A percentile compares a stretch with the other conserved stretches of the same genome.
phyloP scores from a whole-genome alignment of 1,284 basidiomycete genomes.

The Austroboletus niveus region DNA sequence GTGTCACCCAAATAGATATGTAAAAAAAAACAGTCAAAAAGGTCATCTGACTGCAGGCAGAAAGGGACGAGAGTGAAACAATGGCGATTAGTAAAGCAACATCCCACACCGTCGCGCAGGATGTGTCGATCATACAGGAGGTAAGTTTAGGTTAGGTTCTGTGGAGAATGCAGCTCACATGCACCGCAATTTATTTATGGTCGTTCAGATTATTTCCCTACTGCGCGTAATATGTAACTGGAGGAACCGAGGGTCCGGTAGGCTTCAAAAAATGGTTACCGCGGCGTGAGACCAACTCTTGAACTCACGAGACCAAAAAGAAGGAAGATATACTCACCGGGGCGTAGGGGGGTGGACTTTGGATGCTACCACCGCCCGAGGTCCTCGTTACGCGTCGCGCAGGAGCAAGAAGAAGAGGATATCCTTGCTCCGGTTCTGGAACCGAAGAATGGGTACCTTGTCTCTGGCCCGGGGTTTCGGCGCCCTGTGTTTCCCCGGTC shows the following conservation, averaged over 20 bases:
- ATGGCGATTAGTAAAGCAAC: slow-evolving; percentile 2
- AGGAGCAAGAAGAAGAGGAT: not conserved
- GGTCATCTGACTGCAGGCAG: not conserved
- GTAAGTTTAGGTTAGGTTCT: slow-evolving; percentile 4
- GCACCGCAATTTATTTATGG: not conserved
- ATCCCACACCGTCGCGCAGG: slow-evolving; percentile 4
- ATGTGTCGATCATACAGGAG: not conserved
- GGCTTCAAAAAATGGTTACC: slow-evolving; percentile 5
- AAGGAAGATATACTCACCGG: slow-evolving; percentile 15
- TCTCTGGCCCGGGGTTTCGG: not conserved
- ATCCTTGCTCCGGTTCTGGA: not conserved
- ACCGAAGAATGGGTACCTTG: not conserved
- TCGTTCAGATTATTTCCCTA: not conserved
- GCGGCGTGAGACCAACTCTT: not conserved
- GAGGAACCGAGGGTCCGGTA: slow-evolving; percentile 1
- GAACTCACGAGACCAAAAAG: not conserved
- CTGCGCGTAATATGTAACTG: slow-evolving; percentile 1
- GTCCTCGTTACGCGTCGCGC: not conserved
- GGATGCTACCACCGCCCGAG: not conserved
- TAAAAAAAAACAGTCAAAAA: not conserved
- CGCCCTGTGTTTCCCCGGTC: not conserved
- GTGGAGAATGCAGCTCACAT: slow-evolving; percentile 1
- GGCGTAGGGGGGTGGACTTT: slow-evolving; percentile 22
- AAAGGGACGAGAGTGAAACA: slow-evolving; percentile 1
- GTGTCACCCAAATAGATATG: not conserved